Evolutionary conservation across 129 eudicot genomes (phyloP), one percentile per base, ranked within the genome.

Genomic region (Smallanthus sonchifolius): DNA sequence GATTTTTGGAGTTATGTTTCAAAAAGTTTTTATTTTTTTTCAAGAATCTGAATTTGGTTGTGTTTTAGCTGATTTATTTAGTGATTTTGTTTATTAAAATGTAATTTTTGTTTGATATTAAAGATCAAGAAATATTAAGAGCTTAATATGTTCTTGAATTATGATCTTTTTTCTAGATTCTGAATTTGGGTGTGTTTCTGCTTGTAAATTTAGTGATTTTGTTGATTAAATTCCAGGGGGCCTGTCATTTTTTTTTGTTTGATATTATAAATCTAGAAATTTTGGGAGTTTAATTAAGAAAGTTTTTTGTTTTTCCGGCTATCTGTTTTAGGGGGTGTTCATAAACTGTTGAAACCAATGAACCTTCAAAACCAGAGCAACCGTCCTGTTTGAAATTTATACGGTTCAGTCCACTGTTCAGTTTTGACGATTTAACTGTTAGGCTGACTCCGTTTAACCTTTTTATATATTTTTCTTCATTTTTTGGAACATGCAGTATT

Each of bases 91-190:
- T 55, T 16, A n/a, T n/a, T n/a, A n/a, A n/a, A n/a, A n/a, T n/a
- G n/a, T n/a, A n/a, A n/a, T 42, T 72, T 28, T 38, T 36, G 67
- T 39, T 72, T 72, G 40, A 56, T 72, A 4, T 19, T 39, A 52
- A 68, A 69, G 60, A 39, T 65, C 20, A 14, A 65, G 51, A 65
- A 39, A 6, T 7, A 37, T 34, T 54, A 54, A 54, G 30, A 24
- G 30, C 30, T 24, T 24, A 24, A 24, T 6, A 15, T 45, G 6
- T 44, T 24, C 5, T 28, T 6, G 13, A 24, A 20, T n/a, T 70
- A 38, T 36, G n/a, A 48, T 48, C 48, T 16, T 42, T 14, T 43
- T 67, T 35, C 52, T 19, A 66, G 55, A 42, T 34, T 70, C 7
- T 35, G 63, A 28, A 60, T 61, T 30, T 55, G 34, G 61, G 37